Evolutionary conservation across 2,329 filamentous ascomycete genomes (phyloP), one percentile per base, ranked within the genome.

Genomic region (Sporothrix dimorphospora): DNA sequence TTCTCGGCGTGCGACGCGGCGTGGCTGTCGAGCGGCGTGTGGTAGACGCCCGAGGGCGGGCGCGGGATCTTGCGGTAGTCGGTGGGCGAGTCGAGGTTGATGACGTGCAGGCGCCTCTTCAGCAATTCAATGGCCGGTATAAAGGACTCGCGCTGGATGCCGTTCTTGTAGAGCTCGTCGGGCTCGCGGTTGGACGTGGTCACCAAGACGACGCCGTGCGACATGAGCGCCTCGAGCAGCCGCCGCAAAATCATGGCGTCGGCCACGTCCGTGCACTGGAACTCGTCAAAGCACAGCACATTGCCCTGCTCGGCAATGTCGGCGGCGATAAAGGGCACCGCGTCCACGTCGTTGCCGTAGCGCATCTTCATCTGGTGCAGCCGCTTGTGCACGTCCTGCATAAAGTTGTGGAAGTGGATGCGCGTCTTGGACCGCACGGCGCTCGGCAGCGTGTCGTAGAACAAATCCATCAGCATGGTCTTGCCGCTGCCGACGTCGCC

Each of bases 321-420:
- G n/a, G 95, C 96, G 1, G 95, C 95, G 21, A 98, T 91, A 79
- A 97, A 96, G 0, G 95, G 95, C 59, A 98, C 88, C 0, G 90
- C 93, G 81, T 99, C 96, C 51, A 97, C 87, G 76, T 98, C 94
- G 79, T 90, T 94, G 40, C 96, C 96, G 80, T 97, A 89, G 77
- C 90, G 84, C 87, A 96, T 91, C 84, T 97, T 98, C 82, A 97
- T 91, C 79, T 89, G 90, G 83, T 98, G 96, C 77, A 98, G 84
- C 73, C 95, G 88, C 81, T 91, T 94, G 83, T 99, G 96, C 66
- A 98, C 92, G 81, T 97, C 93, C 81, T 98, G 96, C 96, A 99
- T 99, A 85, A 99, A 99, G 81, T 97, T 97, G 85, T 98, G 94
- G 82, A 99, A 99, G 84, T 99, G 96, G 78, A 99, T 98, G 65